phyloP scores from a whole-genome alignment of 202 grass and related monocot genomes.

The Saccharum hybrid region DNA sequence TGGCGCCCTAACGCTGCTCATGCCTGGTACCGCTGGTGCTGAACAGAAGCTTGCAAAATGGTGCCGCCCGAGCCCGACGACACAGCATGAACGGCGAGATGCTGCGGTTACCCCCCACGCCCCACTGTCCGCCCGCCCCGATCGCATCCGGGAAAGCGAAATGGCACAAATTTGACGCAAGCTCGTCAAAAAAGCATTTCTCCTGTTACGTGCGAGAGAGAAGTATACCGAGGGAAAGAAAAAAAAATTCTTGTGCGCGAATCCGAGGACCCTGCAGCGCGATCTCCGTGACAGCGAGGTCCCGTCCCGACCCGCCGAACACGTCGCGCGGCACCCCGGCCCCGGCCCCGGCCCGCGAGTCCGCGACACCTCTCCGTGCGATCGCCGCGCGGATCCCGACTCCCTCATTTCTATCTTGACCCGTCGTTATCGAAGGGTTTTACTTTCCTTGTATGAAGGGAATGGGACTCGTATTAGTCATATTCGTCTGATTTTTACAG shows the following conservation, averaged over 20 bases:
- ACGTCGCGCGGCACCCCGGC: slow-evolving; percentile 29
- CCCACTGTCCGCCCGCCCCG: neutral
- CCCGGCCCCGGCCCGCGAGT: too few species aligned
- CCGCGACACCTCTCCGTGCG: neutral
- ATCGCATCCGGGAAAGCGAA: slow-evolving; percentile 26
- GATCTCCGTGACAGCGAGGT: slow-evolving; percentile 51
- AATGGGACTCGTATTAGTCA: neutral
- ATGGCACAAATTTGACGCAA: neutral
- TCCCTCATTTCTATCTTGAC: neutral
- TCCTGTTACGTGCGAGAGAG: neutral
- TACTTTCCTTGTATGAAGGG: neutral
- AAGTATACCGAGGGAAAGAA: neutral
- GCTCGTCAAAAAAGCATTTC: neutral
- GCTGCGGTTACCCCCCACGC: slow-evolving; percentile 3
- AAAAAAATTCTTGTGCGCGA: slow-evolving; percentile 35
- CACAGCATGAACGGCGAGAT: neutral
- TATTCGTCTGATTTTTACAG: neutral
- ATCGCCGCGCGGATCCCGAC: slow-evolving; percentile 3
- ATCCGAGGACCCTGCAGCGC: slow-evolving; percentile 37
- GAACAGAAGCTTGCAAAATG: slow-evolving; percentile 6
- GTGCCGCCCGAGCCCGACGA: neutral
- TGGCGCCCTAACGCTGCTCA: slow-evolving; percentile 13
- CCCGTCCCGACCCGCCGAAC: slow-evolving; percentile 14
- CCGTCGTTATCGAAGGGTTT: neutral
- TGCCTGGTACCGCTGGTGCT: neutral